Base-by-base conservation (phyloP, 768 basidiomycete genomes). In the Amanita rubescens region DNA sequence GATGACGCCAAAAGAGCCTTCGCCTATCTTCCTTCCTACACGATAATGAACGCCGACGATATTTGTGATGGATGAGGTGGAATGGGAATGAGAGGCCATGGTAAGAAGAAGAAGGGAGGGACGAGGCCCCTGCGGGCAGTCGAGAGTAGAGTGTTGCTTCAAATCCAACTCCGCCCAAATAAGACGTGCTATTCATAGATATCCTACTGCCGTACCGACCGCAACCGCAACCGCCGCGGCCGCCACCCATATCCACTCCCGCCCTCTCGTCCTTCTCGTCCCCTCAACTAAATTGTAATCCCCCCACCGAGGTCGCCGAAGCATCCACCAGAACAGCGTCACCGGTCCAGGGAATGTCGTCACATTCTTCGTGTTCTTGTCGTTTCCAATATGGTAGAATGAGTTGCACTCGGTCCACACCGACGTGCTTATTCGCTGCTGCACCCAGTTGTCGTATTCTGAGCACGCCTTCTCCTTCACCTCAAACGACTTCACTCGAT, bases 11-110 rank as follows among this genome's bases (percentile, higher is more conserved):
- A 99, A 99, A 6, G 87, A 90, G 58, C 96, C 96, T 70, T 99
- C 96, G 58, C 96, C 96, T 70, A 99, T 97, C 82, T 98, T 98
- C 80, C 90, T 90, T 62, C 95, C 95, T 19, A 98, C 94, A 54
- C 91, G 84, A 75, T 95, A 98, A 75, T 97, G 94, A n/a, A 89
- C 84, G 50, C 95, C 93, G 63, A 96, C 93, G 66, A 95, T 74
- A 70, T 88, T 87, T 56, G 84, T 77, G 39, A 80, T 80, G 3
- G 82, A 79, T 37, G 79, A 76, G 42, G 79, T 76, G 2, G 81
- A 72, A 60, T 81, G 78, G 1, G 79, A 74, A 60, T 81, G 80
- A 19, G 79, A 77, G 55, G 80, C 67, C 82, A 84, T 84, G 70
- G 58, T 47, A 55, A 53, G 60, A 61, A 61, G 60, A 61, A 61